Evolutionary conservation across 345 rosid genomes (phyloP).

Genomic region (Aquilaria malaccensis): DNA sequence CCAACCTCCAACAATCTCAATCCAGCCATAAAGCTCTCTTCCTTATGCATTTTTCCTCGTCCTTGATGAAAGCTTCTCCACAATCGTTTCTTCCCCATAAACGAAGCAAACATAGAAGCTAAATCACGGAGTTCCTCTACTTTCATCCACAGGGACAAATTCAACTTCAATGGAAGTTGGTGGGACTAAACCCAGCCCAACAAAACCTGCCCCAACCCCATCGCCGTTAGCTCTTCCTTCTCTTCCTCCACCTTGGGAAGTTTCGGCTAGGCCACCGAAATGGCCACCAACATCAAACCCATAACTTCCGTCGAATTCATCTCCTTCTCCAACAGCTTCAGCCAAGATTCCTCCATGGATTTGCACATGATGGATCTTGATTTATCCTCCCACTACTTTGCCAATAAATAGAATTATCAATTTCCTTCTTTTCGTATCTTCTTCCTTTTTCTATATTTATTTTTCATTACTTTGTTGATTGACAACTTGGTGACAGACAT

Average conservation of each 20-base stretch:
- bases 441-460: neutral
- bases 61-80: too few relatives aligned
- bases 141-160: conserved; percentile 24
- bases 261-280: conserved; percentile 51
- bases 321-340: conserved; percentile 37
- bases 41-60: too few relatives aligned
- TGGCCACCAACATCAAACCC: conserved; percentile 32
- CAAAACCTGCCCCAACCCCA: conserved; percentile 22
- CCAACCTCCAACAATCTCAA: too few relatives aligned
- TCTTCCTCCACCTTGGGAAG: conserved; percentile 41
- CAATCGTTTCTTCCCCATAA: too few relatives aligned
- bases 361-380: conserved; percentile 85
- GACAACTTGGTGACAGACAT: too few relatives aligned
- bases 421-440: neutral
- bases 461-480: too few relatives aligned
- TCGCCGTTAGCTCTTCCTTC: conserved; percentile 32
- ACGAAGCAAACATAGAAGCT: too few relatives aligned
- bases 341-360: conserved; percentile 24
- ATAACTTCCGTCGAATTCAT: conserved; percentile 60
- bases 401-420: conserved; percentile 8
- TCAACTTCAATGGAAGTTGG: conserved; percentile 41
- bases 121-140: neutral
- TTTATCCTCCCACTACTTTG: conserved; percentile 74
- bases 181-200: conserved; percentile 47
- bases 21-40: too few relatives aligned